Conservation (phyloP, 805 yeast species). For the Lachancea kluyveri region DNA sequence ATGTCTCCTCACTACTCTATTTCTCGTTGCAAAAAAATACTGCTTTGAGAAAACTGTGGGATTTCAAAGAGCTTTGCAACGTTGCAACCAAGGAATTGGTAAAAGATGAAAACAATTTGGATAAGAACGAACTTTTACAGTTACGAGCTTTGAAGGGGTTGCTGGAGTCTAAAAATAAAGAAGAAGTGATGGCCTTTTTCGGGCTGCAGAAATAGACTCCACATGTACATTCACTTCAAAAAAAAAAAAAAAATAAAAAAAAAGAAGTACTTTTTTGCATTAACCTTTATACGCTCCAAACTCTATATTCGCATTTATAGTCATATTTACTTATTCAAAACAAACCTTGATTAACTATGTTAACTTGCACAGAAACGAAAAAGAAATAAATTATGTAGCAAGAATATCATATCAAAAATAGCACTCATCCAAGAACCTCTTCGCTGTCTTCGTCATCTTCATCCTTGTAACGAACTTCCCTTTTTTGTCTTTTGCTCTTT, state of each 20-base stretch:
- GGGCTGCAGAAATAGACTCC: conserved; percentile 22
- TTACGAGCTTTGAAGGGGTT: conserved; percentile 51
- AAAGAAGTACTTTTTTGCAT: no score
- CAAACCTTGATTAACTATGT: no score
- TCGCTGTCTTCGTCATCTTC: conserved; percentile 31
- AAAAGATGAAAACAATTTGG: conserved; percentile 8
- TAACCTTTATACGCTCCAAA: no score
- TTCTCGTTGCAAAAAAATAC: conserved; percentile 32
- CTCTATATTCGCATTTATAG: no score
- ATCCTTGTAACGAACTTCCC: conserved; percentile 31
- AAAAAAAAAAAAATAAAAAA: no score
- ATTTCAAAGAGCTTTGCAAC: conserved; percentile 43
- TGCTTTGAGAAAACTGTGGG: conserved; percentile 30
- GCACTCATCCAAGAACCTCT: conserved; percentile 11
- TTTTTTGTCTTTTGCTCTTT: conserved; percentile 36
- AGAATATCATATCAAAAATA: neutral
- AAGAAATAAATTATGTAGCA: no score
- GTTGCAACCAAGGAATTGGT: conserved; percentile 31
- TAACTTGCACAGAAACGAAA: no score
- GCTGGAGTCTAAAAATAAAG: conserved; percentile 65
- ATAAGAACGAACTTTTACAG: conserved; percentile 41
- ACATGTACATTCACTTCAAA: no score
- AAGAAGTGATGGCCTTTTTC: conserved; percentile 54
- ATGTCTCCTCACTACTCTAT: conserved; percentile 28
- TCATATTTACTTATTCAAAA: no score